Conservation (phyloP, 108 stramenopile genomes). For the Nitzschia sp. region DNA sequence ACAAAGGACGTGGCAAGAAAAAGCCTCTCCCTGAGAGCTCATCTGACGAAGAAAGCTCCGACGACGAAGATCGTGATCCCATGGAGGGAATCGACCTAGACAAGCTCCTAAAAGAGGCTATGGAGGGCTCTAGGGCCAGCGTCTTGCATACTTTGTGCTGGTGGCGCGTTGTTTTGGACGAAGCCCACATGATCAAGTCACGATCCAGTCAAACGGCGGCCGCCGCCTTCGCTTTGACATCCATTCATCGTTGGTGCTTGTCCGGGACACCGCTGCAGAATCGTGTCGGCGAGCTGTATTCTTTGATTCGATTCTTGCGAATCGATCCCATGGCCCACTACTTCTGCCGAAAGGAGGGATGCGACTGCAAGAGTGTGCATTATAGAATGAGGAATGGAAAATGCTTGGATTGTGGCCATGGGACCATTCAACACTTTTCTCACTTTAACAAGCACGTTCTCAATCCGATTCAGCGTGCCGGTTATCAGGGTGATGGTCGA, state of each 20-base stretch:
- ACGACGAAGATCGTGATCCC: conserved; percentile 27
- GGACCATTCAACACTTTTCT: conserved; percentile 90
- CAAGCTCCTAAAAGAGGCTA: conserved; percentile 56
- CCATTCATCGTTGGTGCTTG: conserved; percentile 91
- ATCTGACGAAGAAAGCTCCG: conserved; percentile 35
- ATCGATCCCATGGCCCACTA: conserved; percentile 98
- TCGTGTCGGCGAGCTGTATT: conserved; percentile 97
- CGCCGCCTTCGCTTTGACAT: conserved; percentile 93
- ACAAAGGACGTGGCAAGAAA: conserved; percentile 36
- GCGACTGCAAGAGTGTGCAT: conserved; percentile 93
- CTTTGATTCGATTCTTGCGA: conserved; percentile 92
- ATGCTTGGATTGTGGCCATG: conserved; percentile 91
- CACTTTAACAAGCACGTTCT: conserved; percentile 80
- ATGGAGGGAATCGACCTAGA: conserved; percentile 46
- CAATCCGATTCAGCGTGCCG: conserved; percentile 93
- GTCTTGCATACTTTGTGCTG: conserved; percentile 87
- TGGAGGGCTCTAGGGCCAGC: conserved; percentile 77
- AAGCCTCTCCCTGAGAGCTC: conserved; percentile 34
- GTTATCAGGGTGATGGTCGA: conserved; percentile 88
- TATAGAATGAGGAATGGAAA: conserved; percentile 87
- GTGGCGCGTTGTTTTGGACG: conserved; percentile 95
- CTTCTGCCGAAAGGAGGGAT: conserved; percentile 82
- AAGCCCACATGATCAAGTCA: conserved; percentile 94
- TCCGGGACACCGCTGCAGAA: conserved; percentile 99
- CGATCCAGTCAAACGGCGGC: conserved; percentile 90